Evolutionary conservation across 805 yeast genomes (phyloP).

Genomic region (Peterozyma xylosa): DNA sequence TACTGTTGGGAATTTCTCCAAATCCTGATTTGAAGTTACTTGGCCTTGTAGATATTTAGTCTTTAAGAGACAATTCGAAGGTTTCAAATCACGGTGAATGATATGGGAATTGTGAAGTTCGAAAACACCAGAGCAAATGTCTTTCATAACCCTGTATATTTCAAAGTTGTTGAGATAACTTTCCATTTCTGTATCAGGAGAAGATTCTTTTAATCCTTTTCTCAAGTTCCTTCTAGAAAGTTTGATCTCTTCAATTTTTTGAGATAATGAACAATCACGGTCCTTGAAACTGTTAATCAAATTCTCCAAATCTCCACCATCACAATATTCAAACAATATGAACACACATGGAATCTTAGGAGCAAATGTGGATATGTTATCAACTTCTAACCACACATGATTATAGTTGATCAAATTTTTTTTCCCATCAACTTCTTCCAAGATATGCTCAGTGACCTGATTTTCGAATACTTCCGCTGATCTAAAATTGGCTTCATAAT

Average conservation of each 20-base stretch:
- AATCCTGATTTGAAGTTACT: constrained; percentile 14
- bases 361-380: constrained; percentile 41
- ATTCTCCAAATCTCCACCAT: constrained; percentile 81
- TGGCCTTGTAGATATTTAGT: constrained; percentile 14
- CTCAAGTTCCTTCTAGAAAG: constrained; percentile 17
- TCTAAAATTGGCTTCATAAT: constrained; percentile 9
- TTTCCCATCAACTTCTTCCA: constrained; percentile 15
- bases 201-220: constrained; percentile 5
- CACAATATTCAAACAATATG: constrained; percentile 80
- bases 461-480: not conserved
- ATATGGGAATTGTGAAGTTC: constrained; percentile 70
- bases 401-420: constrained; percentile 73
- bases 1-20: constrained; percentile 48
- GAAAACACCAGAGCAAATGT: constrained; percentile 61
- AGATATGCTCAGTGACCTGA: not conserved
- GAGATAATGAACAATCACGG: constrained; percentile 25
- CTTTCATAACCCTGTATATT: constrained; percentile 60
- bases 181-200: not conserved
- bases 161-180: constrained; percentile 43
- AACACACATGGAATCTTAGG: constrained; percentile 57
- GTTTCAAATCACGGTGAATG: constrained; percentile 85
- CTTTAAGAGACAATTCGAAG: constrained; percentile 74
- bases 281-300: constrained; percentile 32
- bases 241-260: constrained; percentile 28
- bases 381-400: constrained; percentile 87